Evolutionary conservation across 352 stramenopile species (phyloP).

Genomic region (Pythium aquatile): DNA sequence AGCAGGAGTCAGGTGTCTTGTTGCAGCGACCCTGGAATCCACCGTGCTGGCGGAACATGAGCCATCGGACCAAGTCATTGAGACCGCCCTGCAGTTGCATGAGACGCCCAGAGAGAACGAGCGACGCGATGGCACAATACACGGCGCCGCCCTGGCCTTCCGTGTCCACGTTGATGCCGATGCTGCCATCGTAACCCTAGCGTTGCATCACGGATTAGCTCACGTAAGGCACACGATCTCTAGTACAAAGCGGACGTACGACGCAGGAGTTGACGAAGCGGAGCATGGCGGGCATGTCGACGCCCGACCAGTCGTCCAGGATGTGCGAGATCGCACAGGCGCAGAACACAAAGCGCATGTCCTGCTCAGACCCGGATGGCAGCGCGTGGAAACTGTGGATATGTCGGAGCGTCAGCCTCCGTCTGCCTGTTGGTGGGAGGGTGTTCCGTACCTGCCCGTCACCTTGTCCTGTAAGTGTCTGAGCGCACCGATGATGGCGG

Average conservation of each 20-base stretch:
- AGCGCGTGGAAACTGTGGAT: conserved; percentile 63
- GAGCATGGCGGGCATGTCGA: conserved; percentile 63
- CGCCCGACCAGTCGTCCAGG: conserved; percentile 81
- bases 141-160: conserved; percentile 78
- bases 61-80: conserved; percentile 72
- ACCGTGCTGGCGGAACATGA: conserved; percentile 77
- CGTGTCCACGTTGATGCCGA: conserved; percentile 57
- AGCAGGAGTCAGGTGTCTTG: conserved; percentile 90
- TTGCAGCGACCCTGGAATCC: conserved; percentile 91
- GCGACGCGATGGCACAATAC: conserved; percentile 71
- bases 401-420: background rate
- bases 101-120: conserved; percentile 64
- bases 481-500: conserved; percentile 57
- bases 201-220: conserved; percentile 19
- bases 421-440: background rate
- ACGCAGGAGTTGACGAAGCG: conserved; percentile 82
- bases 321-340: conserved; percentile 87
- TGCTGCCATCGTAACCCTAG: conserved; percentile 82
- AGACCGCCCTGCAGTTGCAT: conserved; percentile 69
- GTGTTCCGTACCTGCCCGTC: conserved; percentile 49
- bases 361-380: conserved; percentile 73
- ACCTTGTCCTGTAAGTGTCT: conserved; percentile 72
- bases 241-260: conserved; percentile 34
- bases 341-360: conserved; percentile 90
- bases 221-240: background rate